Evolutionary conservation across 441 rosid genomes (phyloP).

Genomic region (Populus trichocarpa): DNA sequence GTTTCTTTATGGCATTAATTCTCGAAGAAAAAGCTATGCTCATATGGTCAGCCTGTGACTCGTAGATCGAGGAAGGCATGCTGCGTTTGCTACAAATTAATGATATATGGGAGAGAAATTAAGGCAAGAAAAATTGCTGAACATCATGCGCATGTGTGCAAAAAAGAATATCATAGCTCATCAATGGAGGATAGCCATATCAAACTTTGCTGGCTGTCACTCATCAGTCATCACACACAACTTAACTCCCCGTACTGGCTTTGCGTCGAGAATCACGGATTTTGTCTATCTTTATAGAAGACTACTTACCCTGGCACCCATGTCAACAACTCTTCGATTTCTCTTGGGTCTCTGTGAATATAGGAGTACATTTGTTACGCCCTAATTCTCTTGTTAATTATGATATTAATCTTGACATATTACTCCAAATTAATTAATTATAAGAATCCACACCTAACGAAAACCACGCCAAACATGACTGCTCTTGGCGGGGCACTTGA

Average conservation of each 20-base stretch:
- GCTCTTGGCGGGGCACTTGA: background rate
- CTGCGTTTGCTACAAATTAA: too few relatives aligned
- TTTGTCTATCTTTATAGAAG: conserved; percentile 24
- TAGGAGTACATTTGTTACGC: background rate
- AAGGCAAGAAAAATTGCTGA: too few relatives aligned
- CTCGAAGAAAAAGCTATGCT: too few relatives aligned
- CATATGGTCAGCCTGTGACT: too few relatives aligned
- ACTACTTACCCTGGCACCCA: background rate
- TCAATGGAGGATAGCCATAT: background rate
- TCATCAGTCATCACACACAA: background rate
- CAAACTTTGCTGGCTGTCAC: conserved; percentile 20
- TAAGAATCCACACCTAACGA: background rate
- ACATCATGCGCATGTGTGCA: background rate
- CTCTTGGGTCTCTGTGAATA: background rate
- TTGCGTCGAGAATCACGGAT: conserved; percentile 51
- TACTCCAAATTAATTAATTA: background rate
- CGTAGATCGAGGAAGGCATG: background rate
- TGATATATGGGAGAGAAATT: too few relatives aligned
- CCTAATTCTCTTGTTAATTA: background rate
- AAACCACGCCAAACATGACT: background rate
- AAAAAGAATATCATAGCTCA: background rate
- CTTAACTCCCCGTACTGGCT: conserved; percentile 10
- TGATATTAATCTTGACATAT: background rate
- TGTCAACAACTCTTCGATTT: background rate
- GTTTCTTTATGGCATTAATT: too few relatives aligned